Evolutionary conservation across 2,329 filamentous ascomycete species (phyloP).

Genomic region (Colletotrichum nymphaeae): DNA sequence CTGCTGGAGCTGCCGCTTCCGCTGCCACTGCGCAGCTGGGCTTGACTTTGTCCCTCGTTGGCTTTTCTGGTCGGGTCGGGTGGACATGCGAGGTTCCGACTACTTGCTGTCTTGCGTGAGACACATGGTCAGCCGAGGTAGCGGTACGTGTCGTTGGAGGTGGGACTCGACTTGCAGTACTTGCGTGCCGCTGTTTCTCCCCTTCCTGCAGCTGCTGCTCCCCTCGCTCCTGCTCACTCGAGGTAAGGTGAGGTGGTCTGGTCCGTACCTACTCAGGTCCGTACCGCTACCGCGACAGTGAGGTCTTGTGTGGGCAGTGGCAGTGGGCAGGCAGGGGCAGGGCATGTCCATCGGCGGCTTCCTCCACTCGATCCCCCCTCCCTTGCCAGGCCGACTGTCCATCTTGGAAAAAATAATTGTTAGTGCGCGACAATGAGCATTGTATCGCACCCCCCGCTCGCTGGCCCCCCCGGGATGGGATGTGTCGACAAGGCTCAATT

Average conservation of each 20-base stretch:
- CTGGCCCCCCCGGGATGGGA: conserved; percentile 13
- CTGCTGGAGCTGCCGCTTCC: background rate
- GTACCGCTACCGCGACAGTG: background rate
- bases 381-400: conserved; percentile 20
- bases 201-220: background rate
- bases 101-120: background rate
- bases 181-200: background rate
- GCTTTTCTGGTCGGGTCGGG: background rate
- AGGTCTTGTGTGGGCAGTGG: conserved; percentile 17
- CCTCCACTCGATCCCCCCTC: conserved; percentile 28
- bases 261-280: background rate
- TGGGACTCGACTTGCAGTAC: background rate
- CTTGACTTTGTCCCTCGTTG: background rate
- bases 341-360: conserved; percentile 29
- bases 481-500: conserved; percentile 25
- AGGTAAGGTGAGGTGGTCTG: background rate
- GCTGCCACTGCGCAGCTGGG: background rate
- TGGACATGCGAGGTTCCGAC: background rate
- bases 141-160: background rate
- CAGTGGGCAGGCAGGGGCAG: conserved; percentile 21
- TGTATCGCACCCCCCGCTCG: conserved; percentile 18
- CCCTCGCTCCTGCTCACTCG: background rate
- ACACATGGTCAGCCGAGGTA: background rate
- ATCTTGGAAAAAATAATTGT: conserved; percentile 33
- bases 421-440: conserved; percentile 29